Evolutionary conservation across 805 yeast genomes (phyloP).

Genomic region (Candida insectalens): DNA sequence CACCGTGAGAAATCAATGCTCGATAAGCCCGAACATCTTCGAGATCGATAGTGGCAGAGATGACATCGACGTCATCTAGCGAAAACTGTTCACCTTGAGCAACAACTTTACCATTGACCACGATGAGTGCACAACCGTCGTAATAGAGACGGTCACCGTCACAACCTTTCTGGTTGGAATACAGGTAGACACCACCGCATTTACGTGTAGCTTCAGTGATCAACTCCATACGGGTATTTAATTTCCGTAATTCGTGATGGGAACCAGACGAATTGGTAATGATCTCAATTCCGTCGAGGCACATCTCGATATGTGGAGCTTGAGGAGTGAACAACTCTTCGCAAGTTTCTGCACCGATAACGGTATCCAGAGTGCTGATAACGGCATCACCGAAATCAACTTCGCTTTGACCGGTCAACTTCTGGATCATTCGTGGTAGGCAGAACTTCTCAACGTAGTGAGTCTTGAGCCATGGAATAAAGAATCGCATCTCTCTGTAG

Average conservation of each 20-base stretch:
- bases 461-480: constrained; percentile 87
- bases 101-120: constrained; percentile 82
- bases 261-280: constrained; percentile 93
- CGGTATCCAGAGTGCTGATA: constrained; percentile 73
- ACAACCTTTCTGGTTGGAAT: constrained; percentile 94
- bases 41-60: constrained; percentile 89
- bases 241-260: constrained; percentile 92
- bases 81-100: constrained; percentile 94
- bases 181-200: constrained; percentile 93
- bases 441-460: constrained; percentile 62
- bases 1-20: constrained; percentile 59
- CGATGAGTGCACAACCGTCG: constrained; percentile 94
- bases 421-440: constrained; percentile 63
- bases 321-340: constrained; percentile 96
- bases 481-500: constrained; percentile 94
- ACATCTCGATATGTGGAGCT: constrained; percentile 86
- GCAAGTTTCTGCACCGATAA: constrained; percentile 96
- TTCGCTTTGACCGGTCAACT: constrained; percentile 50
- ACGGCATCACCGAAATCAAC: constrained; percentile 91
- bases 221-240: constrained; percentile 73
- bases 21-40: constrained; percentile 86
- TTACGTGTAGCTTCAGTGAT: constrained; percentile 89
- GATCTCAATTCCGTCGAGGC: constrained; percentile 95
- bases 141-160: constrained; percentile 96
- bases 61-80: constrained; percentile 84